These are phyloP conservation scores for Scenedesmus sp. DNA, from an alignment of 163 green algal species.

Conservation along the genomic window DNA sequence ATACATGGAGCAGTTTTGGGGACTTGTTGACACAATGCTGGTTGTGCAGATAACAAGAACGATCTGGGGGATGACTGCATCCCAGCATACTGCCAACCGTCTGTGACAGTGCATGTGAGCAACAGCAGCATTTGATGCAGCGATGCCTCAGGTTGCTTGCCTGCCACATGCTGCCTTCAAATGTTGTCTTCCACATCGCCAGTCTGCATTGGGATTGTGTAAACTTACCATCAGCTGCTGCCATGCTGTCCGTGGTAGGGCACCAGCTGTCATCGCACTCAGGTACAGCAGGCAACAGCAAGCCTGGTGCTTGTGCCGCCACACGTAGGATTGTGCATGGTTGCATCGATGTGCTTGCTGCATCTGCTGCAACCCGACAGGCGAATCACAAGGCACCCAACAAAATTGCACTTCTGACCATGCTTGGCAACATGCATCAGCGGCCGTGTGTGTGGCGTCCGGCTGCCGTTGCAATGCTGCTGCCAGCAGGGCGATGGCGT, in stretches of 20 bases:
- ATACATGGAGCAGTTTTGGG: not conserved
- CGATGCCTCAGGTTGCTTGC: not conserved
- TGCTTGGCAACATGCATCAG: not conserved
- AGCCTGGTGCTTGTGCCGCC: too few relatives aligned
- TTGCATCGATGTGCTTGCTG: too few relatives aligned
- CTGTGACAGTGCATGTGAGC: slow-evolving; percentile 50
- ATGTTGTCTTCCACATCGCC: too few relatives aligned
- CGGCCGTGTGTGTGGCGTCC: not conserved
- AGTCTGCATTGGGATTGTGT: too few relatives aligned
- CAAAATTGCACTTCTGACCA: too few relatives aligned
- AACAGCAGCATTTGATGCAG: not conserved
- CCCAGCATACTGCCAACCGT: slow-evolving; percentile 38
- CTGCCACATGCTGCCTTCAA: not conserved
- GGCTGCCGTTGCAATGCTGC: not conserved
- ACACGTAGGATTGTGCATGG: too few relatives aligned
- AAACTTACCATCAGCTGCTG: too few relatives aligned
- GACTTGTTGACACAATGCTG: not conserved
- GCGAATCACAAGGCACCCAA: too few relatives aligned
- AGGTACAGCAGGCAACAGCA: too few relatives aligned
- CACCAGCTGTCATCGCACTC: too few relatives aligned
- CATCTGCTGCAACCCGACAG: too few relatives aligned
- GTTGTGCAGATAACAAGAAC: slow-evolving; percentile 34
- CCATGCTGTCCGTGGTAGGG: too few relatives aligned
- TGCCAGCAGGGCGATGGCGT: slow-evolving; percentile 50
- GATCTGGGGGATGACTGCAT: slow-evolving; percentile 49